Evolutionary conservation across 2,329 filamentous ascomycete genomes (phyloP).

Genomic region (Thelonectria rubi): DNA sequence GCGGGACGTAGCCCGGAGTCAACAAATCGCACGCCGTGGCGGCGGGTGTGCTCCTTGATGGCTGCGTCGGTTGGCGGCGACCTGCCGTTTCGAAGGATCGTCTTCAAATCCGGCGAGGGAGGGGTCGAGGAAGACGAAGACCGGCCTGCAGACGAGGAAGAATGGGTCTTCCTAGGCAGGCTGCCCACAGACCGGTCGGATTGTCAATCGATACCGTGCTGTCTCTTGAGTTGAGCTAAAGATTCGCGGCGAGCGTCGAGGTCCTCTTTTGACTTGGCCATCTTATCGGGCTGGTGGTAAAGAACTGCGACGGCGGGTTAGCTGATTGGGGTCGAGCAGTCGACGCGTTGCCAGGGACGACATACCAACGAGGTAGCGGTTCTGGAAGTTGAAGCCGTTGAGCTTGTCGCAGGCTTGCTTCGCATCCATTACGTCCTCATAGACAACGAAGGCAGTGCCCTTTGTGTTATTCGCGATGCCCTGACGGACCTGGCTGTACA

Average conservation of each 20-base stretch:
- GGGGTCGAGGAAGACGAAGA: constrained; percentile 59
- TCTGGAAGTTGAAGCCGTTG: constrained; percentile 99
- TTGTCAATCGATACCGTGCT: constrained; percentile 99
- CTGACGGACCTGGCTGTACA: constrained; percentile 90
- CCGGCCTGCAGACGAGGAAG: constrained; percentile 68
- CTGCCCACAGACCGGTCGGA: constrained; percentile 73
- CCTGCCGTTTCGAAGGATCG: constrained; percentile 56
- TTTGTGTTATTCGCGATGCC: constrained; percentile 98
- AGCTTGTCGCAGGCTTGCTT: constrained; percentile 99
- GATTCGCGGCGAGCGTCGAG: constrained; percentile 93
- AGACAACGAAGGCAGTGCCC: constrained; percentile 98
- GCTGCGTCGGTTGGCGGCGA: constrained; percentile 47
- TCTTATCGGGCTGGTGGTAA: constrained; percentile 73
- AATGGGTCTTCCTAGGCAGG: constrained; percentile 52
- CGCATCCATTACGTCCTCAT: constrained; percentile 98
- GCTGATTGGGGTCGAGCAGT: constrained; percentile 12
- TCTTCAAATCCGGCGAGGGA: constrained; percentile 53
- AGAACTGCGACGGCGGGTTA: constrained; percentile 55
- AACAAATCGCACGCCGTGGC: constrained; percentile 54
- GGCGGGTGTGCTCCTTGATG: constrained; percentile 49
- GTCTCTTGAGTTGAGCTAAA: constrained; percentile 96
- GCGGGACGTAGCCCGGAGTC: constrained; percentile 49
- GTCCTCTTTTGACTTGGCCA: constrained; percentile 87
- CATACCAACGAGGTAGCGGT: constrained; percentile 96
- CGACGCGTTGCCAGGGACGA: constrained; percentile 38